Conservation (phyloP, 345 rosid genomes). For the Isatis tinctoria region DNA sequence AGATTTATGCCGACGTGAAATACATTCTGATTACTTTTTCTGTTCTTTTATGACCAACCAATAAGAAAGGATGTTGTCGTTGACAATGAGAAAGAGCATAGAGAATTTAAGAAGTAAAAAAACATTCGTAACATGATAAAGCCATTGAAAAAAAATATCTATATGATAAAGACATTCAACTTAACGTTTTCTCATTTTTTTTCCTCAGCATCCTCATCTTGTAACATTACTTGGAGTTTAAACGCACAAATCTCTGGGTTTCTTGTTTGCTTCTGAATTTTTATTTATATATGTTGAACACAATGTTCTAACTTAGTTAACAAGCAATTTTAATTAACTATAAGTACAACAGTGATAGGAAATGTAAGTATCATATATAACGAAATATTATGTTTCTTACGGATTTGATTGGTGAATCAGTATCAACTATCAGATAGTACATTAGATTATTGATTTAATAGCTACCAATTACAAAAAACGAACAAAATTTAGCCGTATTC, state of each 20-base stretch:
- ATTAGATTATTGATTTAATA: too few species aligned
- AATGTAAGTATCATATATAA: too few species aligned
- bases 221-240: not conserved
- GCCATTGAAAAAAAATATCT: not conserved
- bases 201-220: not conserved
- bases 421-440: too few species aligned
- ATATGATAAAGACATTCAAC: not conserved
- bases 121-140: not conserved
- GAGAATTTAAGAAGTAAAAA: not conserved
- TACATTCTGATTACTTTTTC: not conserved
- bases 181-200: not conserved
- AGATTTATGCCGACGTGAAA: not conserved
- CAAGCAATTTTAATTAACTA: not conserved
- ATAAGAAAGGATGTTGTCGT: conserved; percentile 5
- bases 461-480: too few species aligned
- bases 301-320: too few species aligned
- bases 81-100: conserved; percentile 2
- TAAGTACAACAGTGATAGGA: not conserved
- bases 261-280: too few species aligned
- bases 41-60: conserved; percentile 2
- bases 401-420: too few species aligned
- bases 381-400: too few species aligned
- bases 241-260: not conserved
- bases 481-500: too few species aligned
- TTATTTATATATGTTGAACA: too few species aligned